These are phyloP conservation scores for Panaeolus cyanescens DNA, from an alignment of 768 basidiomycete species.

Conservation along the genomic window DNA sequence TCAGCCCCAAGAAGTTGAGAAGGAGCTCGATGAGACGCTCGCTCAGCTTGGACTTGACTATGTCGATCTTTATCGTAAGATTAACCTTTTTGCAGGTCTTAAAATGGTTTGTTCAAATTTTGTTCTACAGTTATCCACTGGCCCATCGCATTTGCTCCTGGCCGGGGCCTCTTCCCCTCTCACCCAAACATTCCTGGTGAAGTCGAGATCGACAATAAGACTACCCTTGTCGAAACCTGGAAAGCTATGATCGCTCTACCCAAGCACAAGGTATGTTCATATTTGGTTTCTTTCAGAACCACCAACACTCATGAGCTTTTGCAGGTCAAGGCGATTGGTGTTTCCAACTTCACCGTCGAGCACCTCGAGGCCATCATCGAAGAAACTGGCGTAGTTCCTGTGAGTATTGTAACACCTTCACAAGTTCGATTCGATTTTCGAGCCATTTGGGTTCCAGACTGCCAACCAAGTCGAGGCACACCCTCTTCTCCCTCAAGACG, in stretches of 20 bases:
- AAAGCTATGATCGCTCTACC: constrained; percentile 74
- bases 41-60: constrained; percentile 72
- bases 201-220: constrained; percentile 55
- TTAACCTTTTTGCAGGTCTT: background rate
- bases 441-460: constrained; percentile 30
- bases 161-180: constrained; percentile 54
- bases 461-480: constrained; percentile 87
- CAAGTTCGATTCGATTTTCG: background rate
- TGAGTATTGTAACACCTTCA: constrained; percentile 27
- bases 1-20: constrained; percentile 65
- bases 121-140: constrained; percentile 67
- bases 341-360: constrained; percentile 77
- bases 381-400: constrained; percentile 74
- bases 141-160: constrained; percentile 71
- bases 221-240: constrained; percentile 80
- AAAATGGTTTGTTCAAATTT: background rate
- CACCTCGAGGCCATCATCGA: constrained; percentile 67
- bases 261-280: constrained; percentile 61
- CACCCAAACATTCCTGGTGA: constrained; percentile 47
- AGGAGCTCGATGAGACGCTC: constrained; percentile 77
- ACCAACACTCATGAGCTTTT: constrained; percentile 4
- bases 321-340: constrained; percentile 71
- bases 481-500: constrained; percentile 75
- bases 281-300: background rate
- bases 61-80: constrained; percentile 78